Percentiles rank a stretch among this genome's conserved stretches.
These are phyloP conservation scores for Mesembryanthemum crystallinum DNA, from an alignment of 148 eudicot species.

Conservation along the genomic window DNA sequence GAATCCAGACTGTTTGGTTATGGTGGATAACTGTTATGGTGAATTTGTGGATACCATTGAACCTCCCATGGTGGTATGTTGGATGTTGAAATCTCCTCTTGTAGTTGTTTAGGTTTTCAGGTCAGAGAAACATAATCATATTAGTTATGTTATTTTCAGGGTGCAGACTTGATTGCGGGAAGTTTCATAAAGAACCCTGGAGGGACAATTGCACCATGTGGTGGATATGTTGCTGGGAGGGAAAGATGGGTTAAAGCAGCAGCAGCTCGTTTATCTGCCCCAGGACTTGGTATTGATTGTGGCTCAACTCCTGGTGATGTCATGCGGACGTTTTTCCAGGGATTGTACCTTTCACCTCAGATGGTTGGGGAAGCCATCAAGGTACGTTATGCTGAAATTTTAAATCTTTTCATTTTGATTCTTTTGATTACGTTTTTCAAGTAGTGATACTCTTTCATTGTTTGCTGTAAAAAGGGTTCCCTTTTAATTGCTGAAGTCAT, in stretches of 20 bases:
- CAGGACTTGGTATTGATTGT: constrained; percentile 92
- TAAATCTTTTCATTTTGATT: not conserved
- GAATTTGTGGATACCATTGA: constrained; percentile 81
- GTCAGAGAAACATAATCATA: constrained; percentile 15
- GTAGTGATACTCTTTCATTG: not conserved
- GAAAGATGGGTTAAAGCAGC: constrained; percentile 90
- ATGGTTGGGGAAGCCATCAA: constrained; percentile 99
- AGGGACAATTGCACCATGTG: constrained; percentile 97
- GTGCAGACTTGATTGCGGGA: constrained; percentile 94
- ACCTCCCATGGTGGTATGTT: constrained; percentile 95
- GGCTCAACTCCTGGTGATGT: constrained; percentile 92
- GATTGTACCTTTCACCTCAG: constrained; percentile 88
- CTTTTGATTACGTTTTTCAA: constrained; percentile 6
- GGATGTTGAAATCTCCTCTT: constrained; percentile 5
- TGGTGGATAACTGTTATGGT: constrained; percentile 99
- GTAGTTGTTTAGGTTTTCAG: not conserved
- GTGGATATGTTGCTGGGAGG: constrained; percentile 93
- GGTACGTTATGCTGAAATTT: constrained; percentile 30
- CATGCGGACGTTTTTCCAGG: constrained; percentile 85
- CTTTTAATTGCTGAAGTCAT: constrained; percentile 91
- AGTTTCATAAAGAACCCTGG: constrained; percentile 97
- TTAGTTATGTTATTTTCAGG: constrained; percentile 48
- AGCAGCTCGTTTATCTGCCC: constrained; percentile 92
- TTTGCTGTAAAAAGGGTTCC: constrained; percentile 55
- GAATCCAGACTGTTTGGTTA: constrained; percentile 78